phyloP scores from a whole-genome alignment of 345 rosid species.

The Rubroshorea leprosula region DNA sequence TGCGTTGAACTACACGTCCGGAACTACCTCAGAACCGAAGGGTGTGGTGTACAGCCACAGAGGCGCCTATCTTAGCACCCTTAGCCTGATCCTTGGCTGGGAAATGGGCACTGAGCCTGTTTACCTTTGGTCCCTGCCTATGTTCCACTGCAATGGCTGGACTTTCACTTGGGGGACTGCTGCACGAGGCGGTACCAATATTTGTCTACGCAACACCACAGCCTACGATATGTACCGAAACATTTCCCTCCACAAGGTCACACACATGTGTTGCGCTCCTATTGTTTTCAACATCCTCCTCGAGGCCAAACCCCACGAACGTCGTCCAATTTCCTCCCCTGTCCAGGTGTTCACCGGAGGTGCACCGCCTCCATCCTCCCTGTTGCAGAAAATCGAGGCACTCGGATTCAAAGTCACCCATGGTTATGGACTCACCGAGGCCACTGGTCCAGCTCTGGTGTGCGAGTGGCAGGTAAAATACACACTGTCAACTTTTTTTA shows the following conservation, averaged over 20 bases:
- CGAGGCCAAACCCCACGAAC: constrained; percentile 38
- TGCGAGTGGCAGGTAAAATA: constrained; percentile 61
- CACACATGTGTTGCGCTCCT: constrained; percentile 71
- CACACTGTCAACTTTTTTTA: too few relatives aligned
- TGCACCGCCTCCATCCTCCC: constrained; percentile 51
- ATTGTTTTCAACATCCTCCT: constrained; percentile 55
- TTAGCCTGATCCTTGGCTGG: constrained; percentile 47
- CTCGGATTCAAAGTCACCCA: constrained; percentile 64
- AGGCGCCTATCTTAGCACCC: constrained; percentile 75
- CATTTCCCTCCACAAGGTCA: constrained; percentile 42
- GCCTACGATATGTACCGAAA: constrained; percentile 39
- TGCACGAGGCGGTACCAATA: constrained; percentile 64
- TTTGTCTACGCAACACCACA: constrained; percentile 52
- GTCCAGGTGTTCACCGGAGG: constrained; percentile 67
- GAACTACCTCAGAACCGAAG: constrained; percentile 79
- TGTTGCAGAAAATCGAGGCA: constrained; percentile 35
- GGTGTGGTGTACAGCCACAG: constrained; percentile 86
- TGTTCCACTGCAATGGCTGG: constrained; percentile 83
- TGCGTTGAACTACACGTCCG: constrained; percentile 27
- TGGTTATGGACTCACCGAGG: constrained; percentile 69
- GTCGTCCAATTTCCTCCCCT: constrained; percentile 19
- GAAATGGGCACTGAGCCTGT: constrained; percentile 58
- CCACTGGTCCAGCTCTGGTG: constrained; percentile 57
- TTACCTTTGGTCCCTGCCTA: constrained; percentile 67
- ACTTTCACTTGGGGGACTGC: constrained; percentile 63